These are phyloP conservation scores for Pseudogymnoascus sp. DNA, from an alignment of 2,329 filamentous ascomycete genomes.

Conservation along the genomic window DNA sequence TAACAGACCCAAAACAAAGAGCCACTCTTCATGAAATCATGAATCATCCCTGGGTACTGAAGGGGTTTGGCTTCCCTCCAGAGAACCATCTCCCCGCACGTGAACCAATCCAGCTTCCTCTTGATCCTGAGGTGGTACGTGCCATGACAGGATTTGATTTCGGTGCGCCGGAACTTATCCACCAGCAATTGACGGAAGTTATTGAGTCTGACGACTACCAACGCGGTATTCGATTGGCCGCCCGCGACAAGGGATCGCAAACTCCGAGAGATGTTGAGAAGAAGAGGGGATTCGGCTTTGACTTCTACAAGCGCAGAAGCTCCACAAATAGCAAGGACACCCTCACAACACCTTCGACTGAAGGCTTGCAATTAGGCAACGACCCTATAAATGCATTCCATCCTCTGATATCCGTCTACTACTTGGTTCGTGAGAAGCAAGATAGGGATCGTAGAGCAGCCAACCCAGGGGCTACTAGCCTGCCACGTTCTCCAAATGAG, in stretches of 20 bases:
- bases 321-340: slow-evolving; percentile 87
- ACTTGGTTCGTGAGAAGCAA: slow-evolving; percentile 90
- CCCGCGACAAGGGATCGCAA: slow-evolving; percentile 57
- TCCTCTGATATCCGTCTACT: slow-evolving; percentile 88
- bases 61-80: slow-evolving; percentile 78
- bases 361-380: slow-evolving; percentile 72
- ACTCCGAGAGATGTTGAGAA: slow-evolving; percentile 66
- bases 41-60: slow-evolving; percentile 91
- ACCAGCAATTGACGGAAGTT: slow-evolving; percentile 72
- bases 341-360: slow-evolving; percentile 73
- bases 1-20: slow-evolving; percentile 83
- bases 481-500: slow-evolving; percentile 52
- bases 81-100: slow-evolving; percentile 83
- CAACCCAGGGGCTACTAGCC: slow-evolving; percentile 52
- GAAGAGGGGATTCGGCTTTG: slow-evolving; percentile 79
- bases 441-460: slow-evolving; percentile 62
- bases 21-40: slow-evolving; percentile 87
- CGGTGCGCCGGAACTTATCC: slow-evolving; percentile 78
- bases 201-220: slow-evolving; percentile 94
- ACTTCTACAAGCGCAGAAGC: slow-evolving; percentile 93
- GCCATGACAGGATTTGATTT: slow-evolving; percentile 99
- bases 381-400: slow-evolving; percentile 93
- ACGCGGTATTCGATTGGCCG: slow-evolving; percentile 65
- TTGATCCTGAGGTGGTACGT: slow-evolving; percentile 76
- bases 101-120: slow-evolving; percentile 76